phyloP scores from a whole-genome alignment of 2,329 filamentous ascomycete species.

The Monilinia vaccinii-corymbosi region DNA sequence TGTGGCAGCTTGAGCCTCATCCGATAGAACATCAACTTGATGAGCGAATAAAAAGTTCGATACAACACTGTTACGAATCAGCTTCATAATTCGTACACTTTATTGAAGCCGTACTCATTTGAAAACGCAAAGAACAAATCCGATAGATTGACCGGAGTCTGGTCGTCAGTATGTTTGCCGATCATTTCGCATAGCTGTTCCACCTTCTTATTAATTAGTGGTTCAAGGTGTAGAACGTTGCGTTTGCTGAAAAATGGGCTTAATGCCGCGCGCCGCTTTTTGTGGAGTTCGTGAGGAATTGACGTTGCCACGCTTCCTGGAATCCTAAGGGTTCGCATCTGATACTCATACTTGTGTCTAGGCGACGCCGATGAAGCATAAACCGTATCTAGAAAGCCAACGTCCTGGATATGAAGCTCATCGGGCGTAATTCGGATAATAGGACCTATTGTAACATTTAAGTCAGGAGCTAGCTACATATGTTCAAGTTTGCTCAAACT shows the following conservation, averaged over 20 bases:
- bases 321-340: neutral
- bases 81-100: neutral
- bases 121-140: neutral
- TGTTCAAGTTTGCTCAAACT: too few species aligned
- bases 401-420: slow-evolving; percentile 28
- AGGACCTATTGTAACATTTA: slow-evolving; percentile 19
- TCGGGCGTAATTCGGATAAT: slow-evolving; percentile 28
- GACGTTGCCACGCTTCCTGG: slow-evolving; percentile 7
- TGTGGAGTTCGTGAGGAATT: slow-evolving; percentile 14
- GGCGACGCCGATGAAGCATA: slow-evolving; percentile 23
- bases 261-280: slow-evolving; percentile 13
- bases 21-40: slow-evolving; percentile 10
- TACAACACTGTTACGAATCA: neutral
- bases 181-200: slow-evolving; percentile 6
- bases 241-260: slow-evolving; percentile 17
- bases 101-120: neutral
- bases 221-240: slow-evolving; percentile 13
- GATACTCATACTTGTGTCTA: slow-evolving; percentile 10
- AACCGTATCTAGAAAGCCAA: slow-evolving; percentile 33
- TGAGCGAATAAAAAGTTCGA: slow-evolving; percentile 11
- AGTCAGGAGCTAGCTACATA: neutral
- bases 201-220: slow-evolving; percentile 17
- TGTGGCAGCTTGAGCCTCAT: slow-evolving; percentile 3
- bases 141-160: neutral
- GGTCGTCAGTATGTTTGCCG: neutral